Evolutionary conservation across 768 basidiomycete species (phyloP).

Genomic region (Mycena leptocephala): DNA sequence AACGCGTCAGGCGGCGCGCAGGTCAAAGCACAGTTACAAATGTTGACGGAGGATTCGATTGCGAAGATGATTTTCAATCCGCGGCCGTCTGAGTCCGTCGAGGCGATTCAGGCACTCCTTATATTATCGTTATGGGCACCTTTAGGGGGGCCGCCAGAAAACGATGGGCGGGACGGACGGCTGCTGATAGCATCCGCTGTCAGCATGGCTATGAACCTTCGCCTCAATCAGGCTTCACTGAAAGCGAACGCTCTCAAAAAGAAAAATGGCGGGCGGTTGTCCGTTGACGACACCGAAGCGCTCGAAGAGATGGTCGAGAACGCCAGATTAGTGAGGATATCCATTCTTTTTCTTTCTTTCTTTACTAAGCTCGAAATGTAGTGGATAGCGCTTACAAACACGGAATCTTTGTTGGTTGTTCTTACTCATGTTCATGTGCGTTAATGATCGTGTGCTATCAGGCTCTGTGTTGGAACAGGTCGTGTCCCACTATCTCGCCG

Average conservation of each 20-base stretch:
- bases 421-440: background rate
- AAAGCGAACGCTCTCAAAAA: constrained; percentile 10
- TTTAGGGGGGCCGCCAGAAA: constrained; percentile 28
- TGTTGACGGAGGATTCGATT: constrained; percentile 56
- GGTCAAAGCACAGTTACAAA: constrained; percentile 31
- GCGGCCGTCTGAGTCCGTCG: constrained; percentile 51
- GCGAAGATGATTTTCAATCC: constrained; percentile 58
- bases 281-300: constrained; percentile 41
- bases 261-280: constrained; percentile 12
- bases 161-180: constrained; percentile 50
- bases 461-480: constrained; percentile 56
- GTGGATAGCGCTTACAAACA: constrained; percentile 54
- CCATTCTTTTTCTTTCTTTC: background rate
- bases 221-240: constrained; percentile 51
- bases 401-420: constrained; percentile 52
- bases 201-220: constrained; percentile 61
- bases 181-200: constrained; percentile 58
- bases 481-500: constrained; percentile 55
- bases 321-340: constrained; percentile 53
- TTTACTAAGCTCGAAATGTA: constrained; percentile 23
- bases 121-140: constrained; percentile 60
- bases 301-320: constrained; percentile 53
- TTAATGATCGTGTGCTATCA: constrained; percentile 27
- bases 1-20: constrained; percentile 46
- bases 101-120: constrained; percentile 57